These are phyloP conservation scores for Naematelia encephala DNA, from an alignment of 768 basidiomycete species.

Conservation along the genomic window DNA sequence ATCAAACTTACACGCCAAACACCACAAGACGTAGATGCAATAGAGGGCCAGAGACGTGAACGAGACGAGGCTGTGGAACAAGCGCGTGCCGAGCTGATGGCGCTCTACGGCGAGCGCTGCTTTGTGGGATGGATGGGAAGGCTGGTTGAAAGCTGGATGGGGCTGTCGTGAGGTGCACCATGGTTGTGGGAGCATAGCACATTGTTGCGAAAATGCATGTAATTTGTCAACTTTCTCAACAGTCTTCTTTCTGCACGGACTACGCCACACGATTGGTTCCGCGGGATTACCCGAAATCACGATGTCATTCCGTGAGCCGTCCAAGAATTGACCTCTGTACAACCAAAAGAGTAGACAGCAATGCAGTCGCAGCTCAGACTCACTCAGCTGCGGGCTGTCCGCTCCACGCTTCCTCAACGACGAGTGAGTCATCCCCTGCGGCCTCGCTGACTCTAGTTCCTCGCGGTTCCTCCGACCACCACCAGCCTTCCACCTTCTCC, in stretches of 20 bases:
- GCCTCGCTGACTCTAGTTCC: conserved; percentile 10
- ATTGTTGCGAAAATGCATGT: no score
- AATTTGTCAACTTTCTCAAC: background rate
- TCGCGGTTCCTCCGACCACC: conserved; percentile 24
- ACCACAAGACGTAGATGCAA: background rate
- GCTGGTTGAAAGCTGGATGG: background rate
- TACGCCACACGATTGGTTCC: background rate
- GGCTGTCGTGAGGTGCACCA: background rate
- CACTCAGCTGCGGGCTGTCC: conserved; percentile 17
- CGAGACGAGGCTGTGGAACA: background rate
- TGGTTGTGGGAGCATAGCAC: no score
- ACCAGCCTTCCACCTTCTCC: conserved; percentile 11
- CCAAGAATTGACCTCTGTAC: background rate
- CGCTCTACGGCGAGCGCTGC: background rate
- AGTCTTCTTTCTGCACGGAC: background rate
- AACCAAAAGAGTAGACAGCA: background rate
- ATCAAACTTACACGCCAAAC: no score
- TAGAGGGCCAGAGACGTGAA: background rate
- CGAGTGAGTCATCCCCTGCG: conserved; percentile 18
- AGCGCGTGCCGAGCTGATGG: background rate
- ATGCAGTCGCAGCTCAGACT: conserved; percentile 29
- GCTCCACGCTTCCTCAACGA: conserved; percentile 20
- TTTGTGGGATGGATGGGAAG: background rate
- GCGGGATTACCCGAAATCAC: background rate
- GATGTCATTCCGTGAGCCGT: background rate